These are phyloP conservation scores for Lactarius hengduanensis DNA, from an alignment of 768 basidiomycete genomes.

Conservation along the genomic window DNA sequence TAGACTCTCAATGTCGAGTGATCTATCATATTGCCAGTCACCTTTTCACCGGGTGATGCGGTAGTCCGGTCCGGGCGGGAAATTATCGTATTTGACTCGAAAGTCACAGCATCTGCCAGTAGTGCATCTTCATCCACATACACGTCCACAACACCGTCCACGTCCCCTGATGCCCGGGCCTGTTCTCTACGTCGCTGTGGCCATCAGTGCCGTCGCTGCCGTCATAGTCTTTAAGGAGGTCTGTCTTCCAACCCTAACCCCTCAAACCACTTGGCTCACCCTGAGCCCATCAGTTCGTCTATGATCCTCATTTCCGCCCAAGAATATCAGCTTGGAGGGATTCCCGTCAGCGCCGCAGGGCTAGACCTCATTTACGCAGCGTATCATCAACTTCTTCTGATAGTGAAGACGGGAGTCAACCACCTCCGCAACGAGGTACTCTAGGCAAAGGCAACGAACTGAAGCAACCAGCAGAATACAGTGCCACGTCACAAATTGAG, in stretches of 20 bases:
- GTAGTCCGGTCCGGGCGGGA: slow-evolving; percentile 3
- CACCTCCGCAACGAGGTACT: slow-evolving; percentile 1
- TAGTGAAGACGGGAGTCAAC: slow-evolving; percentile 3
- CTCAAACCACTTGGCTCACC: neutral
- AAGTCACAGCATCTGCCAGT: neutral
- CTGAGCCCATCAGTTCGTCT: slow-evolving; percentile 20
- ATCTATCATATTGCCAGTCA: neutral
- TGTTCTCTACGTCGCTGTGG: slow-evolving; percentile 25
- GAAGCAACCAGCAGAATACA: slow-evolving; percentile 8
- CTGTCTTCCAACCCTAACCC: neutral
- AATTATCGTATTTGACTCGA: neutral
- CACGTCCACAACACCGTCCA: neutral
- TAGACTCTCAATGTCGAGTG: neutral
- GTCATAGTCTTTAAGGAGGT: slow-evolving; percentile 28
- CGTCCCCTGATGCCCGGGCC: slow-evolving; percentile 27
- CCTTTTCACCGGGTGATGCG: neutral
- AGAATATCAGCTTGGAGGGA: slow-evolving; percentile 22
- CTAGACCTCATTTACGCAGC: slow-evolving; percentile 10
- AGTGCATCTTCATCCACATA: neutral
- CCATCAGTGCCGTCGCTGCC: slow-evolving; percentile 24
- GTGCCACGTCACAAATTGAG: slow-evolving; percentile 18
- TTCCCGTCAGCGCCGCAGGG: slow-evolving; percentile 16
- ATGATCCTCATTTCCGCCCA: slow-evolving; percentile 28
- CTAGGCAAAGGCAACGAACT: neutral
- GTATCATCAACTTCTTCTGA: slow-evolving; percentile 9